Percentiles rank a stretch among this genome's conserved stretches.
Conservation (phyloP, 768 basidiomycete genomes). For the Scleroderma bovista region DNA sequence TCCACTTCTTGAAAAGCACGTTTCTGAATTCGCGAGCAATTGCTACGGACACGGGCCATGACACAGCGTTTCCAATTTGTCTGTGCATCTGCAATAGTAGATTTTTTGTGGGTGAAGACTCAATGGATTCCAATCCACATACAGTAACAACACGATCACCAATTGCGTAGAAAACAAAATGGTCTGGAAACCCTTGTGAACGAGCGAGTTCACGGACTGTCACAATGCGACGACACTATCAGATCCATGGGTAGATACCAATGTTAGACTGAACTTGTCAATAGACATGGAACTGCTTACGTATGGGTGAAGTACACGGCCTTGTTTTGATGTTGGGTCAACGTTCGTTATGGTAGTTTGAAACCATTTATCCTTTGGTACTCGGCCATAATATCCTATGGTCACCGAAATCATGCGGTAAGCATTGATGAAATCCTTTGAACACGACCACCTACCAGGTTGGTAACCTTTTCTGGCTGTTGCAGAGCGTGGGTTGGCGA, state of each 20-base stretch:
- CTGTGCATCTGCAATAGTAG: slow-evolving; percentile 61
- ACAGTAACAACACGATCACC: slow-evolving; percentile 57
- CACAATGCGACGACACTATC: slow-evolving; percentile 62
- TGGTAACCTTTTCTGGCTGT: slow-evolving; percentile 47
- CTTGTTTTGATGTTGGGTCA: slow-evolving; percentile 74
- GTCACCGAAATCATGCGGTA: neutral
- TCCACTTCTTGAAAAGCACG: slow-evolving; percentile 50
- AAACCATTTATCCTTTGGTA: slow-evolving; percentile 53
- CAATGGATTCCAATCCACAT: slow-evolving; percentile 17
- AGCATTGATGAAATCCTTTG: neutral
- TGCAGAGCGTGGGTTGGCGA: slow-evolving; percentile 54
- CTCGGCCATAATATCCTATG: slow-evolving; percentile 54
- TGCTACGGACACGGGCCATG: slow-evolving; percentile 58
- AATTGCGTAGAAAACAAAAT: slow-evolving; percentile 55
- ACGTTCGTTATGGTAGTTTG: slow-evolving; percentile 76
- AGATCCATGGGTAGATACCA: neutral
- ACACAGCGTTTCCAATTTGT: slow-evolving; percentile 79
- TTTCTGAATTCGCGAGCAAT: slow-evolving; percentile 58
- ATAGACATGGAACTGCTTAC: slow-evolving; percentile 32
- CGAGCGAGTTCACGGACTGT: slow-evolving; percentile 74
- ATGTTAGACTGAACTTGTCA: neutral
- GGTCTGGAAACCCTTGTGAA: slow-evolving; percentile 78
- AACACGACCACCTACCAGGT: slow-evolving; percentile 33
- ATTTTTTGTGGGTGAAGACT: slow-evolving; percentile 1
- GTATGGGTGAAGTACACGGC: slow-evolving; percentile 59